phyloP scores from a whole-genome alignment of 805 yeast genomes.

The Cyberlindnera suaveolens region DNA sequence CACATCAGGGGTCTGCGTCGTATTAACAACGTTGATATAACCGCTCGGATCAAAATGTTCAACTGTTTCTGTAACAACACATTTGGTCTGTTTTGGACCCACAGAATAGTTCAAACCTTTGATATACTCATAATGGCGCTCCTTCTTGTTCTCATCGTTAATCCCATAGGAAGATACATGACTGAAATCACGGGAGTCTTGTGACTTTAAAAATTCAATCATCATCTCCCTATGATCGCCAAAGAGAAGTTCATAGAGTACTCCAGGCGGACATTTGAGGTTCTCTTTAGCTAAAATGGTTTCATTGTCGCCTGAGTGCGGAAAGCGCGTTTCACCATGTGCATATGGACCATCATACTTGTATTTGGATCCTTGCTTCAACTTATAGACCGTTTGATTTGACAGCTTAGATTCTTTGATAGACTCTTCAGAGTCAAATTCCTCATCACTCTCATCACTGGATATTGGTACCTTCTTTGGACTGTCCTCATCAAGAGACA shows the following conservation, averaged over 20 bases:
- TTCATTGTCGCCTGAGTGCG: constrained; percentile 41
- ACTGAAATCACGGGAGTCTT: constrained; percentile 31
- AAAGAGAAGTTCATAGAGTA: constrained; percentile 62
- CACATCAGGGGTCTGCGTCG: constrained; percentile 83
- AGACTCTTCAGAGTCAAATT: constrained; percentile 20
- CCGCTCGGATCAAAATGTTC: constrained; percentile 47
- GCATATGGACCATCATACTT: constrained; percentile 57
- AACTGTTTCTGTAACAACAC: constrained; percentile 56
- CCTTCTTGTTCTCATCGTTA: constrained; percentile 35
- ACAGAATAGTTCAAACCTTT: constrained; percentile 75
- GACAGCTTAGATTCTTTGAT: constrained; percentile 9
- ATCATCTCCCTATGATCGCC: constrained; percentile 49
- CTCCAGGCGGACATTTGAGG: constrained; percentile 70
- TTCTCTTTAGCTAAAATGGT: constrained; percentile 44
- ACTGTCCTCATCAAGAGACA: constrained; percentile 39
- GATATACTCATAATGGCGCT: constrained; percentile 56
- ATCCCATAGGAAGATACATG: constrained; percentile 27
- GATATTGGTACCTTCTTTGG: constrained; percentile 15
- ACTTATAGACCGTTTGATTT: constrained; percentile 25
- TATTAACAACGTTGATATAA: constrained; percentile 53
- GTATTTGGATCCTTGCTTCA: constrained; percentile 34
- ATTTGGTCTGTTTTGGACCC: constrained; percentile 89
- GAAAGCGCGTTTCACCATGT: constrained; percentile 53
- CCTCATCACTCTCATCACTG: constrained; percentile 26
- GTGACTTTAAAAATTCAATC: constrained; percentile 33